Percentiles rank a stretch among this genome's conserved stretches.
phyloP scores from a whole-genome alignment of 108 stramenopile species.

The Aurantiochytrium sp. region DNA sequence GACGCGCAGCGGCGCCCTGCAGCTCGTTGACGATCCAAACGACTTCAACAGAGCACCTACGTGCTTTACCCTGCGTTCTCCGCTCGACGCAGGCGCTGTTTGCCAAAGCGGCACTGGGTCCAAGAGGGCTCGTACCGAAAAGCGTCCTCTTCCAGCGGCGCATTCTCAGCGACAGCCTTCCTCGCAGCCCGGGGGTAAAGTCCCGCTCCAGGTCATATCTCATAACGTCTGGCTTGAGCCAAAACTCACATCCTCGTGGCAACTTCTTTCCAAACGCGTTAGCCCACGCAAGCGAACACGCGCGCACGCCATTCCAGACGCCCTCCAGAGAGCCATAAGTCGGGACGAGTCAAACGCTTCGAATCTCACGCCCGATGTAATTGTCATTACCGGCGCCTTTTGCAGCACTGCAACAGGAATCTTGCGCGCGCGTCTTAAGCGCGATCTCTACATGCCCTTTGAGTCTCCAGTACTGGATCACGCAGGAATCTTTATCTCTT shows the following conservation, averaged over 20 bases:
- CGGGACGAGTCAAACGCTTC: background rate
- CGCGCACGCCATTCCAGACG: background rate
- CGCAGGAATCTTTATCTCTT: background rate
- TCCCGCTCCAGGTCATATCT: background rate
- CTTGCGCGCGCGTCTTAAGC: background rate
- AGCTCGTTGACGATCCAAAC: background rate
- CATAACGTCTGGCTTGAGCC: background rate
- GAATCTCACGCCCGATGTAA: background rate
- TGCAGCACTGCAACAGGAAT: background rate
- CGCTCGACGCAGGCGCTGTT: background rate
- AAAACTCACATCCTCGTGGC: background rate
- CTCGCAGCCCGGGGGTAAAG: no score
- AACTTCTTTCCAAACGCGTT: background rate
- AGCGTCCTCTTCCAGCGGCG: no score
- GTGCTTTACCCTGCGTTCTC: background rate
- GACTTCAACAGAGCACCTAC: background rate
- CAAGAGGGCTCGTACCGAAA: no score
- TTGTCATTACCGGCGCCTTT: background rate
- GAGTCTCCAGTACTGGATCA: background rate
- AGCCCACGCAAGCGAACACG: background rate
- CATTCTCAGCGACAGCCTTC: no score
- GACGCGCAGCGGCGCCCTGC: background rate
- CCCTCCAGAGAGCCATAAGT: background rate
- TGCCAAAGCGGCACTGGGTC: background rate
- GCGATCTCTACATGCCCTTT: background rate